Evolutionary conservation across 1,284 basidiomycete species (phyloP).

Genomic region (Ganoderma sp.): DNA sequence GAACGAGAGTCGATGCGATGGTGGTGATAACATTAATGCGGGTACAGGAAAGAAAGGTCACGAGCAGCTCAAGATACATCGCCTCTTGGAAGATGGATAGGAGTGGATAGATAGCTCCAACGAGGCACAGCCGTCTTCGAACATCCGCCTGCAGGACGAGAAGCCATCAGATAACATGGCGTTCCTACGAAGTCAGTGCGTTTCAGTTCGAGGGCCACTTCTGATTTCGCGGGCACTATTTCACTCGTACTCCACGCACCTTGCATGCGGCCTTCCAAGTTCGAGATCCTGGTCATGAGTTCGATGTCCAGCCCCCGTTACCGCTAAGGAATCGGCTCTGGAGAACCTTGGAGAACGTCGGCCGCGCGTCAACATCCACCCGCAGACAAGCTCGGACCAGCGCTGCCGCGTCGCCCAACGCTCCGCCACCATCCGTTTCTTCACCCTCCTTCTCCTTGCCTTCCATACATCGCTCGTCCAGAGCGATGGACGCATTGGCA

Average conservation of each 20-base stretch:
- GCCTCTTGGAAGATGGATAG: constrained; percentile 25
- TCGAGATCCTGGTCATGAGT: constrained; percentile 28
- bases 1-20: constrained; percentile 27
- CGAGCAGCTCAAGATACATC: constrained; percentile 33
- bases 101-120: constrained; percentile 28
- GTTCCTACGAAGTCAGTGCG: constrained; percentile 29
- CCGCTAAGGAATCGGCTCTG: constrained; percentile 81
- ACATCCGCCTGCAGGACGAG: constrained; percentile 27
- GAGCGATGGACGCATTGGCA: constrained; percentile 69
- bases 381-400: constrained; percentile 82
- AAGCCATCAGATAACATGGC: constrained; percentile 39
- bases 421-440: constrained; percentile 81
- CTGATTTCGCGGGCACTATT: constrained; percentile 26
- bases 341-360: constrained; percentile 83
- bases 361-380: constrained; percentile 72
- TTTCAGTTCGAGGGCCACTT: constrained; percentile 26
- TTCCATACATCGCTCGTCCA: constrained; percentile 79
- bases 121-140: constrained; percentile 23
- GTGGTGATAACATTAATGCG: constrained; percentile 31
- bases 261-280: constrained; percentile 26
- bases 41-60: constrained; percentile 26
- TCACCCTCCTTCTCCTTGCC: constrained; percentile 72
- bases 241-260: constrained; percentile 32
- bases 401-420: constrained; percentile 78
- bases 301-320: constrained; percentile 61